Evolutionary conservation across 768 basidiomycete genomes (phyloP).

Genomic region (Cystobasidium ongulense): DNA sequence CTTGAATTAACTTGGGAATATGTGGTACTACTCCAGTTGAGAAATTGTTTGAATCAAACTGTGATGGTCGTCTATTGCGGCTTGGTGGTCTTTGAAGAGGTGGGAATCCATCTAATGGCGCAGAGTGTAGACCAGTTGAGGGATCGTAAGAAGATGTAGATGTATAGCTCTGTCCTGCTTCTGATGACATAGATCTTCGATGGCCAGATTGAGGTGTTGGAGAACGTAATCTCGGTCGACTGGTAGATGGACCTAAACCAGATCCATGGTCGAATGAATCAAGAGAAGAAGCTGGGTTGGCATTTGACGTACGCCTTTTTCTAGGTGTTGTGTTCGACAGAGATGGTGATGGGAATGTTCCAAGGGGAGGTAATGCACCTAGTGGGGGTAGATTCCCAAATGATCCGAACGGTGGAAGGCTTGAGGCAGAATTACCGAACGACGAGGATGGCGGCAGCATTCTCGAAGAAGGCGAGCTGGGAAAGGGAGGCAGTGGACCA

Average conservation of each 20-base stretch:
- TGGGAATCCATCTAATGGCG: background rate
- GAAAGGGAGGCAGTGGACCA: too few species aligned
- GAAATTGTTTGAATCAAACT: background rate
- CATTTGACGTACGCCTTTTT: background rate
- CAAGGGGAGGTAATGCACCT: background rate
- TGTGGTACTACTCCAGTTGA: background rate
- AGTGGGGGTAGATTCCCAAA: background rate
- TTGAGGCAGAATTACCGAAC: background rate
- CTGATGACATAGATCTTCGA: background rate
- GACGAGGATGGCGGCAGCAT: background rate
- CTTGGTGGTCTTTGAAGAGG: background rate
- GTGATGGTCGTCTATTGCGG: background rate
- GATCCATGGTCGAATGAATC: background rate
- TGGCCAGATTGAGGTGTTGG: background rate
- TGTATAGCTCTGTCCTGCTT: background rate
- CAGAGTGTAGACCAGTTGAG: background rate
- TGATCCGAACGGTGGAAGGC: background rate
- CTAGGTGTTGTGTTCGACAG: too few species aligned
- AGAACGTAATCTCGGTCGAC: background rate
- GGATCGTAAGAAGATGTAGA: background rate
- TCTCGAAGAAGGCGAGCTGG: background rate
- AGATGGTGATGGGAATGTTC: background rate
- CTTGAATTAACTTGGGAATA: background rate
- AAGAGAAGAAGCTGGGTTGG: background rate
- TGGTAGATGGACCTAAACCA: background rate